Evolutionary conservation across 306 rosid species (phyloP).

Genomic region (Lathyrus tuberosus): DNA sequence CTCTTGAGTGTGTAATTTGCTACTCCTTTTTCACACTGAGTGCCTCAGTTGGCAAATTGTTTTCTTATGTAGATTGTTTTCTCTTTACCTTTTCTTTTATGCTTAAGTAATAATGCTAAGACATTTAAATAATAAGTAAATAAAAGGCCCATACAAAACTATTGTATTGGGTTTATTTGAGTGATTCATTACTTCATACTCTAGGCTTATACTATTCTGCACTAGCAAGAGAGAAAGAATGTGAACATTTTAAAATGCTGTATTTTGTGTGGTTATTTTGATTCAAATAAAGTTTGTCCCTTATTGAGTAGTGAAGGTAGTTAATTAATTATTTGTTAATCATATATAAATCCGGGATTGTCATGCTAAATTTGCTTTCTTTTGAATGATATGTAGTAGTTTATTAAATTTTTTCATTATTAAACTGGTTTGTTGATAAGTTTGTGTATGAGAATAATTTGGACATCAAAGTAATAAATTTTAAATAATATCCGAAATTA

Average conservation of each 20-base stretch:
- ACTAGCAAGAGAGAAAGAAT: not conserved
- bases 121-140: conserved; percentile 17
- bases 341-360: too few species aligned
- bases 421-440: too few species aligned
- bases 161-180: conserved; percentile 18
- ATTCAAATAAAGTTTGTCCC: not conserved
- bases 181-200: conserved; percentile 5
- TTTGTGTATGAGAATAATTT: too few species aligned
- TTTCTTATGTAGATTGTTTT: not conserved
- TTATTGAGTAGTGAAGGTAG: too few species aligned
- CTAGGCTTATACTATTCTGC: conserved; percentile 11
- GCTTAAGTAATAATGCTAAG: conserved; percentile 14
- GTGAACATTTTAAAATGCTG: not conserved
- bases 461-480: too few species aligned
- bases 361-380: too few species aligned
- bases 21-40: conserved; percentile 24
- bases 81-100: not conserved
- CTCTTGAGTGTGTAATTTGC: conserved; percentile 39
- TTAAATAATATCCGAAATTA: too few species aligned
- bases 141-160: conserved; percentile 2
- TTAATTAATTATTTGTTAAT: too few species aligned
- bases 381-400: too few species aligned
- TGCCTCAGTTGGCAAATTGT: conserved; percentile 44
- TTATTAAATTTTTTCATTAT: too few species aligned
- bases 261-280: not conserved